These are phyloP conservation scores for Colletotrichum sp. DNA, from an alignment of 2,329 filamentous ascomycete genomes.

Conservation along the genomic window DNA sequence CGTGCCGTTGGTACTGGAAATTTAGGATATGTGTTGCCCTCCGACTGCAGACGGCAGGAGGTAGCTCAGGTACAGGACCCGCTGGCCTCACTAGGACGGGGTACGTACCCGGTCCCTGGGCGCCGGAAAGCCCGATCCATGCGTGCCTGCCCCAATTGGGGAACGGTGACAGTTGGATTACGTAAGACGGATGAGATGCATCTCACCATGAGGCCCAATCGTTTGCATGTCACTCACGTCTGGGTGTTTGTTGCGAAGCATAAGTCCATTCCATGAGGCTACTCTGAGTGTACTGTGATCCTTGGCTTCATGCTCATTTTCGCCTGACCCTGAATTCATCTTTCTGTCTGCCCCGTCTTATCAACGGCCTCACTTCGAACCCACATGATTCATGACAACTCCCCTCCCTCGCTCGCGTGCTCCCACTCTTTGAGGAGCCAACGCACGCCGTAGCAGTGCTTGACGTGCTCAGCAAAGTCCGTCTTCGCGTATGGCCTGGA, in stretches of 20 bases:
- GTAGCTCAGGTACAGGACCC: slow-evolving; percentile 13
- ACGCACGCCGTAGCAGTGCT: slow-evolving; percentile 26
- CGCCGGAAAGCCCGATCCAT: slow-evolving; percentile 8
- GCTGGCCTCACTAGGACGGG: slow-evolving; percentile 11
- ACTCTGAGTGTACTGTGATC: neutral
- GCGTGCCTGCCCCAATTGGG: slow-evolving; percentile 10
- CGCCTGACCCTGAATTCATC: neutral
- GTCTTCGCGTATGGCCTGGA: slow-evolving; percentile 5
- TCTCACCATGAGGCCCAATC: neutral
- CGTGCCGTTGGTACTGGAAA: slow-evolving; percentile 1
- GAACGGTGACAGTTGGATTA: slow-evolving; percentile 2
- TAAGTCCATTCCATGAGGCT: neutral
- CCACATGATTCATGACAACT: neutral
- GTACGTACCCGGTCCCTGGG: slow-evolving; percentile 9
- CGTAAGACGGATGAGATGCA: neutral
- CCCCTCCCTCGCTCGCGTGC: neutral
- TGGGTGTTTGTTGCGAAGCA: neutral
- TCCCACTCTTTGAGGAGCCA: neutral
- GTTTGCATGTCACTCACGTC: neutral
- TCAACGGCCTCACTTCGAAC: neutral
- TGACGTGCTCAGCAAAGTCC: slow-evolving; percentile 25
- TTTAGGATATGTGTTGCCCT: slow-evolving; percentile 20
- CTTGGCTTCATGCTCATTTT: neutral
- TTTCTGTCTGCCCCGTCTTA: neutral
- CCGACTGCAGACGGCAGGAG: slow-evolving; percentile 1